Base-by-base conservation (phyloP, 768 basidiomycete genomes). In the Naganishia vishniacii region DNA sequence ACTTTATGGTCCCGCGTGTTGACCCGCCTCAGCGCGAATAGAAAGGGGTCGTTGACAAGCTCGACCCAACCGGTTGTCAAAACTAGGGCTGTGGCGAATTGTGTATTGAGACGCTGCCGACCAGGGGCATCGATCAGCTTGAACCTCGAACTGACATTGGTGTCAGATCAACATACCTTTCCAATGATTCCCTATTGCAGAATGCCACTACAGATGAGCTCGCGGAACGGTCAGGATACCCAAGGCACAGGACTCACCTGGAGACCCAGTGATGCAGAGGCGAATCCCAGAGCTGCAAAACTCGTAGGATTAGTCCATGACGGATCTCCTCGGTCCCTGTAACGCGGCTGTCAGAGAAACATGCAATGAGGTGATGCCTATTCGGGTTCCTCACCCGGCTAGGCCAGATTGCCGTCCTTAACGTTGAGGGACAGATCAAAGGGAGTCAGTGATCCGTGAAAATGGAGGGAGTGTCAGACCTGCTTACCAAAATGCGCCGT, bases 1-100 rank as follows among this genome's bases (percentile, higher is more conserved):
- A 84, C 71, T 20, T 85, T 85, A 77, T 88, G 84, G 73, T 91
- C 88, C 48, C 88, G 84, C 0, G 85, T 80, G 9, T 73, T 73
- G 66, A 87, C 81, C 56, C 77, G 68, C 8, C 62, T 49, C 62
- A 73, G 59, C 26, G 80, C 71, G 81, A 91, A 87, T 23, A 93
- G 82, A 48, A 83, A 77, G 0, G 89, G 89, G 74, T 90, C 88
- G 53, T 85, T 85, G 82, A 88, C 82, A 49, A 92, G 83, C 70
- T 92, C 90, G 68, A 89, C 88, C 89, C 89, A 92, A 62, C 90
- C 83, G 18, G 88, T 88, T 15, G 71, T 69, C 11, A 92, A 80
- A 46, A 91, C 88, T 67, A 90, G 88, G 85, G 73, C 23, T 29
- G 67, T 34, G 44, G 48, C 48, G 42, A 18, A 61, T 31, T 16